These are phyloP conservation scores for Medicago arabica DNA, from an alignment of 306 rosid species.

Conservation along the genomic window DNA sequence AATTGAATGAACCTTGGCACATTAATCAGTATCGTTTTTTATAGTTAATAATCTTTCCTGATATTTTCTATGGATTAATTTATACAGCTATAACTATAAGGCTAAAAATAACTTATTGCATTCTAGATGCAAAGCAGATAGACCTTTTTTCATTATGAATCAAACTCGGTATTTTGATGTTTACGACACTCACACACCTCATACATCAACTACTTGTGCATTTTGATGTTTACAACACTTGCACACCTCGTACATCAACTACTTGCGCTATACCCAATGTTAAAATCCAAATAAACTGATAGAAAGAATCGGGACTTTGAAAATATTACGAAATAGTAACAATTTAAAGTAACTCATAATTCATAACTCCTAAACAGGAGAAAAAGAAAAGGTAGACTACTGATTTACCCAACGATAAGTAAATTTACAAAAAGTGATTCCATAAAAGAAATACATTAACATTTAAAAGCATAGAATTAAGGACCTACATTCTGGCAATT, in stretches of 20 bases:
- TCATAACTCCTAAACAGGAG: neutral
- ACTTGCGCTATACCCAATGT: no score
- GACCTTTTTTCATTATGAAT: no score
- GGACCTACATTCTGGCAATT: conserved; percentile 1
- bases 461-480: neutral
- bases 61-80: neutral
- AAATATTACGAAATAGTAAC: no score
- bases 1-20: neutral
- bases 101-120: neutral
- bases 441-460: neutral
- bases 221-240: no score
- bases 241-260: no score
- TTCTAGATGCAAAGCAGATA: no score
- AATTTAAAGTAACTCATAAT: no score
- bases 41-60: neutral
- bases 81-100: neutral
- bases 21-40: neutral
- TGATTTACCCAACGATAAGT: neutral
- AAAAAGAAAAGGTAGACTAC: neutral
- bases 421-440: neutral
- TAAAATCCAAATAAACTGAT: no score
- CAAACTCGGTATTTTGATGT: no score
- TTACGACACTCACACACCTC: no score
- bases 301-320: no score
- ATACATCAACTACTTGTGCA: no score